Conservation (phyloP, 441 rosid genomes). For the Pelargonium hybrid region DNA sequence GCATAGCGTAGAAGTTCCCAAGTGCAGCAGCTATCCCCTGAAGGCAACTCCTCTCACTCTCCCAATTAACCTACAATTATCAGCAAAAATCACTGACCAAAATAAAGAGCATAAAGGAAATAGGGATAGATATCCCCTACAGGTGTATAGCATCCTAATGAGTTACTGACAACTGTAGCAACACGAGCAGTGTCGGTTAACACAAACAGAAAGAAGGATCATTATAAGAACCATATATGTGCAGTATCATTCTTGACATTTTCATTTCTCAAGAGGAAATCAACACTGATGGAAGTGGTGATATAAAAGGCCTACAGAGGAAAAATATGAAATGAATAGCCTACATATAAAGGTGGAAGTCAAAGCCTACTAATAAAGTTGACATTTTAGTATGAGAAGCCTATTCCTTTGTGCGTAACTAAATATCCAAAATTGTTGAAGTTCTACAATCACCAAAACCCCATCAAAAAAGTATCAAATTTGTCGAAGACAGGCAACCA, state of each 20-base stretch:
- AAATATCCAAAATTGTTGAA: no score
- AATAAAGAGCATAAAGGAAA: not conserved
- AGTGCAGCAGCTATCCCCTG: slow-evolving; percentile 79
- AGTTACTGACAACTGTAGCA: not conserved
- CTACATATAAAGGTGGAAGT: no score
- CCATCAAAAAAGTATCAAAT: not conserved
- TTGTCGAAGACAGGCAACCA: not conserved
- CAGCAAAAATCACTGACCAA: slow-evolving; percentile 7
- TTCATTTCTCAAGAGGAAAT: not conserved
- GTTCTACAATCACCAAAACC: not conserved
- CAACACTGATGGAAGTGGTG: not conserved
- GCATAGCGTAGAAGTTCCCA: slow-evolving; percentile 85
- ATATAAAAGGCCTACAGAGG: no score
- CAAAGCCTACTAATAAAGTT: no score
- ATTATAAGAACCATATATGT: not conserved
- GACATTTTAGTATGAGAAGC: no score
- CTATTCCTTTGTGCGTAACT: no score
- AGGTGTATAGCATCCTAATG: not conserved
- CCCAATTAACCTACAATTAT: slow-evolving; percentile 68
- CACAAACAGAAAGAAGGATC: not conserved
- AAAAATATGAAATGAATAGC: no score
- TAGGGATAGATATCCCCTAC: not conserved
- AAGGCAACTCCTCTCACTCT: slow-evolving; percentile 67
- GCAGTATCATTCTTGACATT: not conserved
- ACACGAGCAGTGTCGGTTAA: not conserved